Evolutionary conservation across 1,284 basidiomycete genomes (phyloP), one percentile per base, ranked within the genome.

Genomic region (Melampsora larici-populina): DNA sequence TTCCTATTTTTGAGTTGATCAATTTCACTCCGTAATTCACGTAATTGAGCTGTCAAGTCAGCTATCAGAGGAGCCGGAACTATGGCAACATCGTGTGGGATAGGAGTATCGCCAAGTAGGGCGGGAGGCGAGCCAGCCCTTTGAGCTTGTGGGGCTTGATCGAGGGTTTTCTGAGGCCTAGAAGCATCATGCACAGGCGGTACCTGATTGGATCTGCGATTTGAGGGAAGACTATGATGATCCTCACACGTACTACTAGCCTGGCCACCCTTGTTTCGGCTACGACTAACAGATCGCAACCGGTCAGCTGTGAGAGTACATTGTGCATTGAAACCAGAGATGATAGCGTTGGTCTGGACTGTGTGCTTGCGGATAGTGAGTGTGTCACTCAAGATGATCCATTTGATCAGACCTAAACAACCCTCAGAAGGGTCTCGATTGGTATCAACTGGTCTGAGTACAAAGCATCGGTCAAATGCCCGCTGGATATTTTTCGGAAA

Each of bases 331-430:
- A 77, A 77, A 15, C 67, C 29, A 33, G 60, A 40, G n/a, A 69
- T 64, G 29, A 77, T 55, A 1, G 75, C 58, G 17, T 33, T 62
- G 3, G 67, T 63, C 11, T 67, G 75, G 40, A 36, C 18, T 8
- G 76, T 71, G 21, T 78, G 69, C 63, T 67, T 70, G 15, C 76
- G 68, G 36, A 78, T 78, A 4, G 76, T 71, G 5, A 78, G 33
- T 7, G 69, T 78, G 36, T 78, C 76, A 60, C 76, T 78, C 18
- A 78, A 21, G 49, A 71, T 71, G 15, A 78, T 71, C 76, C 76
- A 78, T 48, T 78, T 70, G n/a, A 78, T 64, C 13, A 78, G 33
- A 6, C 76, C 76, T 11, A 78, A 62, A 66, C 76, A 78, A 13
- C 76, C 76, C 40, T 78, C 76, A 24, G 76, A 71, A 21, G 76